phyloP scores from a whole-genome alignment of 2,329 filamentous ascomycete species.

The Nannizziopsis barbatae region DNA sequence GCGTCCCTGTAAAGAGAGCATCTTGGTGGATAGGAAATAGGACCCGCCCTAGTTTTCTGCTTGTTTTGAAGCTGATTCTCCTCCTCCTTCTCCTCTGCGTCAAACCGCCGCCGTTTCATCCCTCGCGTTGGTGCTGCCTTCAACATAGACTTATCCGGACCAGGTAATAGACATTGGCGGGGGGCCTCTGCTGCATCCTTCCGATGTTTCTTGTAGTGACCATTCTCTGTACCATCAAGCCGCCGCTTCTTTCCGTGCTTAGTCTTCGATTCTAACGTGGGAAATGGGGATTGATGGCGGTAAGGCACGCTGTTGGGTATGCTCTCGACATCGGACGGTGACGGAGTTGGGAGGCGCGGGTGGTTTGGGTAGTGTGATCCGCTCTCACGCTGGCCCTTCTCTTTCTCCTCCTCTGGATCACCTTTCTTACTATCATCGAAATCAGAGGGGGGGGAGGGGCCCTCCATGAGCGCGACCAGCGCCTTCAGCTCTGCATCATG shows the following conservation, averaged over 20 bases:
- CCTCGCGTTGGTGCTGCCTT: not conserved
- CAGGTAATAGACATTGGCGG: not conserved
- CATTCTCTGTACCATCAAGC: conserved; percentile 1
- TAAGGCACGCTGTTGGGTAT: not conserved
- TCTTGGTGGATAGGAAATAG: too few relatives aligned
- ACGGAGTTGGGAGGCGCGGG: not conserved
- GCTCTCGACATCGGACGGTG: not conserved
- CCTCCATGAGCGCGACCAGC: not conserved
- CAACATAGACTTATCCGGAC: not conserved
- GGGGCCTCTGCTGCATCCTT: not conserved
- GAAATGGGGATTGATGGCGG: not conserved
- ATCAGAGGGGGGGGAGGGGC: not conserved
- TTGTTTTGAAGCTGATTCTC: not conserved
- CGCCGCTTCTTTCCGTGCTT: not conserved
- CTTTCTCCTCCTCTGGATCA: not conserved
- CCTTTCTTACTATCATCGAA: not conserved
- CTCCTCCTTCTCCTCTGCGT: not conserved
- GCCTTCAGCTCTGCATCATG: not conserved
- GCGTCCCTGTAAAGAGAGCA: too few relatives aligned
- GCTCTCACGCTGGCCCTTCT: not conserved
- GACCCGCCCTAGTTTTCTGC: too few relatives aligned
- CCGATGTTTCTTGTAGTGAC: not conserved
- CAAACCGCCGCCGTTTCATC: not conserved
- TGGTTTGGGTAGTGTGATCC: not conserved
- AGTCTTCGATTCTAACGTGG: not conserved